Percentiles rank a stretch among this genome's conserved stretches.
Conservation (phyloP, 345 rosid genomes). For the Bruguiera parviflora region DNA sequence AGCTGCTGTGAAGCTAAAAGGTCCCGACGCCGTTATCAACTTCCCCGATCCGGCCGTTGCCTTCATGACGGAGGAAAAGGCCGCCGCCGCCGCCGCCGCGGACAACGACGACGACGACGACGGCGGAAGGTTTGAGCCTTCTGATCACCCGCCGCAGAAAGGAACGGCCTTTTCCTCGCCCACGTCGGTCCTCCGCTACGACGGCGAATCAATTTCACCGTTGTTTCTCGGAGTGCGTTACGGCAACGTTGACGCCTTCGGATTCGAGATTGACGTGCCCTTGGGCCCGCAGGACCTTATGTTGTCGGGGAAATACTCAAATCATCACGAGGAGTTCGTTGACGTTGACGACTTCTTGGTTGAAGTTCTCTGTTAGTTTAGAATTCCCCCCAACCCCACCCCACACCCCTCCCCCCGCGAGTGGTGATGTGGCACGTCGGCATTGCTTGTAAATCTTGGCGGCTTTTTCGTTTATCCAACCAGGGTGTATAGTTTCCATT, state of each 20-base stretch:
- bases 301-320: conserved; percentile 6
- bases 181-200: conserved; percentile 34
- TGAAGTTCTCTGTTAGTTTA: conserved; percentile 11
- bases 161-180: conserved; percentile 26
- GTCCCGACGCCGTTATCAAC: conserved; percentile 49
- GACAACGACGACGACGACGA: neutral
- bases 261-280: conserved; percentile 23
- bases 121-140: neutral
- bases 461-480: too few relatives aligned
- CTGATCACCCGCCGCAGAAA: neutral
- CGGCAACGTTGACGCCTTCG: conserved; percentile 24
- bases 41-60: conserved; percentile 31
- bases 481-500: too few relatives aligned
- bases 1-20: conserved; percentile 48
- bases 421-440: too few relatives aligned
- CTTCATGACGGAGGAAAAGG: conserved; percentile 8
- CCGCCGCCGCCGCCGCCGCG: neutral
- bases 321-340: conserved; percentile 20
- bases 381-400: too few relatives aligned
- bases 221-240: conserved; percentile 14
- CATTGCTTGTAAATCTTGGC: too few relatives aligned
- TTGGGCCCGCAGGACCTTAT: conserved; percentile 7
- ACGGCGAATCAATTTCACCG: neutral
- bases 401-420: too few relatives aligned
- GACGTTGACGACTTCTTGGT: conserved; percentile 36